Conservation (phyloP, 331 rosid species). For the Quercus lobata region DNA sequence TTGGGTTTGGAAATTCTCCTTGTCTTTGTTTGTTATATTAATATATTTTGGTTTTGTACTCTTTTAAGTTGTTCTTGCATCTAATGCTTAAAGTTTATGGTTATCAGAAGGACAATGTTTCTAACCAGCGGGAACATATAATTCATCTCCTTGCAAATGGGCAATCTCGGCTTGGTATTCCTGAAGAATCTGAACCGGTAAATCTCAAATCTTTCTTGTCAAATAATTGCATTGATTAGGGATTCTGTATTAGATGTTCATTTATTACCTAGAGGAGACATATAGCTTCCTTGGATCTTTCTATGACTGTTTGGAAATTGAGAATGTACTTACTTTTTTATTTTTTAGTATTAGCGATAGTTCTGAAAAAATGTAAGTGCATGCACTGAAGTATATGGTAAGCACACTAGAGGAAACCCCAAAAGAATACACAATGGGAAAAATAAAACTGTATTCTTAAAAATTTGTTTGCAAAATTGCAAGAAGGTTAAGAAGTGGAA, state of each 20-base stretch:
- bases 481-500: neutral
- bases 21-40: neutral
- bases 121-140: conserved; percentile 86
- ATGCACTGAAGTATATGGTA: neutral
- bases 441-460: neutral
- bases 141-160: conserved; percentile 90
- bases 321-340: neutral
- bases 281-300: neutral
- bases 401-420: neutral
- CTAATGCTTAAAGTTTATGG: conserved; percentile 22
- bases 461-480: neutral
- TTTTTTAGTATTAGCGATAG: neutral
- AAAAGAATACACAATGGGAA: neutral
- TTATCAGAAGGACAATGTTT: conserved; percentile 84
- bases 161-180: conserved; percentile 79
- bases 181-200: conserved; percentile 72
- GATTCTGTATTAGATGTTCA: neutral
- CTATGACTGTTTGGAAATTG: neutral
- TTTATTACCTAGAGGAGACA: neutral
- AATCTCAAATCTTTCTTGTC: conserved; percentile 21
- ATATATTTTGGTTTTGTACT: neutral
- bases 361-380: neutral
- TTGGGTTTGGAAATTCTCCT: neutral
- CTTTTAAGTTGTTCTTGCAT: neutral
- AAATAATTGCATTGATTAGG: neutral